Conservation (phyloP, 768 basidiomycete genomes). For the Suillus brevipes region DNA sequence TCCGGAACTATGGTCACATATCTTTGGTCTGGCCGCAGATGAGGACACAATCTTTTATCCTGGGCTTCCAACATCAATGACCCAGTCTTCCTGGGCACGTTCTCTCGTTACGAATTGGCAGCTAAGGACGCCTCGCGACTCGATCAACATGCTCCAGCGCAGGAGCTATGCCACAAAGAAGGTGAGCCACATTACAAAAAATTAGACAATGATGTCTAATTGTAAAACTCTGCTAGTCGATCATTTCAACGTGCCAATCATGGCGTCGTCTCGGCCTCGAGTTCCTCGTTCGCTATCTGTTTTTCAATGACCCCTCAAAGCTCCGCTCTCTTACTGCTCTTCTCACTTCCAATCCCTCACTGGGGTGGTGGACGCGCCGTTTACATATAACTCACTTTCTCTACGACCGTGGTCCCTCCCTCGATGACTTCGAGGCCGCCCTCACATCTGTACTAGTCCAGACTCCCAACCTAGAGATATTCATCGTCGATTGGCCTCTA, state of each 20-base stretch:
- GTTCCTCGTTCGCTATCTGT: constrained; percentile 67
- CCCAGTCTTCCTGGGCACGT: constrained; percentile 66
- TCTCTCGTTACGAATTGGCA: constrained; percentile 48
- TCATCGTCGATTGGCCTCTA: constrained; percentile 69
- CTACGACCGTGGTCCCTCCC: constrained; percentile 38
- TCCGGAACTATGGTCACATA: constrained; percentile 66
- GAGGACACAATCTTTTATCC: constrained; percentile 68
- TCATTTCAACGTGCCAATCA: constrained; percentile 63
- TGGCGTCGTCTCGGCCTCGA: constrained; percentile 66
- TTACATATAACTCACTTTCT: constrained; percentile 65
- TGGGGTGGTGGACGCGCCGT: constrained; percentile 74
- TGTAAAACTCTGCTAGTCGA: constrained; percentile 44
- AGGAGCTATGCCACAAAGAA: constrained; percentile 67
- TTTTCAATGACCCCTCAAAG: constrained; percentile 61
- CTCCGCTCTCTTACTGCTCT: constrained; percentile 52
- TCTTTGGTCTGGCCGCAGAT: constrained; percentile 70
- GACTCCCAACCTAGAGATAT: constrained; percentile 74
- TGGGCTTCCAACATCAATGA: constrained; percentile 60
- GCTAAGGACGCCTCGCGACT: constrained; percentile 60
- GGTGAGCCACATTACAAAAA: constrained; percentile 38
- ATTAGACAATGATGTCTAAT: not conserved
- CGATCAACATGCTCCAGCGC: constrained; percentile 55
- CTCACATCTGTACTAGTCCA: constrained; percentile 60
- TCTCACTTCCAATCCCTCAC: constrained; percentile 49
- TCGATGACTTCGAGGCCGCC: constrained; percentile 52